Evolutionary conservation across 2,329 filamentous ascomycete genomes (phyloP).

Genomic region (Atkinsonella texensis): DNA sequence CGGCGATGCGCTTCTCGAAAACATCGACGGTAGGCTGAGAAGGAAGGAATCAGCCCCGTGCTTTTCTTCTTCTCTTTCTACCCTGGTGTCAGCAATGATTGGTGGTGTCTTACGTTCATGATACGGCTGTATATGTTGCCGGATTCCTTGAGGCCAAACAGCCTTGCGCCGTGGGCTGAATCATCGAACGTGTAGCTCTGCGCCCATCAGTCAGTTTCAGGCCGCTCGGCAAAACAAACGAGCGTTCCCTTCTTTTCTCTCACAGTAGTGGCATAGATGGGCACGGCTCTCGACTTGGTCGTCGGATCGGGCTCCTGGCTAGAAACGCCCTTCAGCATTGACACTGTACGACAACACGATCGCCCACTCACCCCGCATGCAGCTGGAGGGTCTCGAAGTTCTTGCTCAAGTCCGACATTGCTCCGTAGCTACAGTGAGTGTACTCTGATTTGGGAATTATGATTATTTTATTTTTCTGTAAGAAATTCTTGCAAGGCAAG

Average conservation of each 20-base stretch:
- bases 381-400: slow-evolving; percentile 80
- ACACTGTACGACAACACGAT: neutral
- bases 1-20: slow-evolving; percentile 93
- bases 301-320: slow-evolving; percentile 70
- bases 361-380: slow-evolving; percentile 57
- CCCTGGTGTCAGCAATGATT: neutral
- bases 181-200: slow-evolving; percentile 91
- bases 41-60: neutral
- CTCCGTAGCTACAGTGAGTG: neutral
- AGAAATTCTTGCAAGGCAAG: too few species aligned
- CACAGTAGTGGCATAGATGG: slow-evolving; percentile 87
- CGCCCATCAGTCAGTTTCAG: neutral
- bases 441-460: neutral
- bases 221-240: neutral
- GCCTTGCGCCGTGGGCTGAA: slow-evolving; percentile 84
- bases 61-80: neutral
- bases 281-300: slow-evolving; percentile 82
- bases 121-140: slow-evolving; percentile 98
- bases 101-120: slow-evolving; percentile 57
- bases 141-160: slow-evolving; percentile 93
- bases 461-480: too few species aligned
- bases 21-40: slow-evolving; percentile 78
- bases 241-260: neutral
- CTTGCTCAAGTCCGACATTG: slow-evolving; percentile 33
- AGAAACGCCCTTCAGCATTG: neutral